A percentile compares a stretch with the other conserved stretches of the same genome.
phyloP scores from a whole-genome alignment of 2,329 filamentous ascomycete genomes.

The Furcasterigmium furcatum region DNA sequence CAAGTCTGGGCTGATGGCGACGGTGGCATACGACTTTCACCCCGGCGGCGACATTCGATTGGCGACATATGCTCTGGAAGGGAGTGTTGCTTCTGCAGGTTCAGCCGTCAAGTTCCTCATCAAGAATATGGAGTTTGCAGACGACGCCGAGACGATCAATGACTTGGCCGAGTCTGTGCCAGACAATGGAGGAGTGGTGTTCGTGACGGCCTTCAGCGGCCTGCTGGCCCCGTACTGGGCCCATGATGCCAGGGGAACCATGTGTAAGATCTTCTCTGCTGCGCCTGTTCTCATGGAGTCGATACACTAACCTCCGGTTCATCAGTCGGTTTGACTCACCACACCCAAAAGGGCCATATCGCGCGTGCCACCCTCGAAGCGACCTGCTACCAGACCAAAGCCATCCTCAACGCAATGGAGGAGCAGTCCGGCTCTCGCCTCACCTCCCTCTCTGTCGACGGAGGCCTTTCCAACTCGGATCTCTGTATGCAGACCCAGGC shows the following conservation, averaged over 20 bases:
- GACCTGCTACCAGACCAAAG: slow-evolving; percentile 89
- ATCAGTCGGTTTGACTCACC: slow-evolving; percentile 79
- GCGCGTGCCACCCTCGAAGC: slow-evolving; percentile 87
- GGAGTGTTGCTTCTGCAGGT: slow-evolving; percentile 73
- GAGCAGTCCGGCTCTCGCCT: slow-evolving; percentile 77
- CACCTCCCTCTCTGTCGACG: slow-evolving; percentile 76
- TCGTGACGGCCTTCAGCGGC: slow-evolving; percentile 89
- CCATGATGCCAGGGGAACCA: slow-evolving; percentile 84
- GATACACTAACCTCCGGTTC: too few species aligned
- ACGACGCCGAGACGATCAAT: slow-evolving; percentile 45
- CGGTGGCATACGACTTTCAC: slow-evolving; percentile 76
- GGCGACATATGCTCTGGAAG: slow-evolving; percentile 78
- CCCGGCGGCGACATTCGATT: slow-evolving; percentile 41
- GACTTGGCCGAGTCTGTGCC: slow-evolving; percentile 48
- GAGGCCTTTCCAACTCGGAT: slow-evolving; percentile 85
- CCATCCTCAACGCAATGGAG: slow-evolving; percentile 89
- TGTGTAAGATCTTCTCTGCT: too few species aligned
- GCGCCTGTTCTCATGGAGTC: too few species aligned
- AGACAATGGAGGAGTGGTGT: slow-evolving; percentile 79
- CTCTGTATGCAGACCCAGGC: slow-evolving; percentile 91
- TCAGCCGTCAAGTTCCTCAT: slow-evolving; percentile 74
- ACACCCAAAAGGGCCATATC: slow-evolving; percentile 82
- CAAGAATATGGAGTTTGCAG: slow-evolving; percentile 61
- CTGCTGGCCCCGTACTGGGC: slow-evolving; percentile 95
- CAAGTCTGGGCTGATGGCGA: slow-evolving; percentile 77